These are phyloP conservation scores for Endothia cerciana DNA, from an alignment of 2,329 filamentous ascomycete genomes.

Conservation along the genomic window DNA sequence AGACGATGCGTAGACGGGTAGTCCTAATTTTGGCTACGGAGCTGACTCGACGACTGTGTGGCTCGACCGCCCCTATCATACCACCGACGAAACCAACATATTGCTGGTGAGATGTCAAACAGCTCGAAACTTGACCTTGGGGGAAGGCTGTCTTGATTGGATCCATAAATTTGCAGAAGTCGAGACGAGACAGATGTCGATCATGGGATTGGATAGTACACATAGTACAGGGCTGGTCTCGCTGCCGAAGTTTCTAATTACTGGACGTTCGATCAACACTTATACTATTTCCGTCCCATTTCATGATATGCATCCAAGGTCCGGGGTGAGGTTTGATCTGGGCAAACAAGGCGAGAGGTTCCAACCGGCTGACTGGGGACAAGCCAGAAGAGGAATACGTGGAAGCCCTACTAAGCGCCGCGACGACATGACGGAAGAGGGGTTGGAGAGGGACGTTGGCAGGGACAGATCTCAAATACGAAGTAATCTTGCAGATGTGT, in stretches of 20 bases:
- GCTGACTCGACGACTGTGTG: slow-evolving; percentile 16
- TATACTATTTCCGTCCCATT: slow-evolving; percentile 16
- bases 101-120: slow-evolving; percentile 22
- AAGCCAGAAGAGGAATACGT: no score
- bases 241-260: slow-evolving; percentile 22
- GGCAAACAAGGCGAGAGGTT: background rate
- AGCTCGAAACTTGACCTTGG: slow-evolving; percentile 19
- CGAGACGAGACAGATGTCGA: slow-evolving; percentile 27
- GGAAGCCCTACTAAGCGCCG: background rate
- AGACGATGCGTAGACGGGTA: slow-evolving; percentile 3
- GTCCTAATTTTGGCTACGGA: slow-evolving; percentile 11
- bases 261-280: slow-evolving; percentile 11
- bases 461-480: background rate
- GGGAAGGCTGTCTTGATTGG: slow-evolving; percentile 17
- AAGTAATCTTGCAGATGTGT: slow-evolving; percentile 1
- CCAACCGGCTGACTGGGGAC: background rate
- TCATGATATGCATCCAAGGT: background rate
- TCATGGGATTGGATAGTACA: slow-evolving; percentile 17
- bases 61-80: background rate
- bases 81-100: slow-evolving; percentile 1
- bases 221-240: slow-evolving; percentile 11
- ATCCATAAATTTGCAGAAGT: slow-evolving; percentile 22
- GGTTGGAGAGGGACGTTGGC: background rate
- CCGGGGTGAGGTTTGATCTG: background rate
- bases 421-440: background rate